Base-by-base conservation (phyloP, 768 basidiomycete genomes). In the Peribolospora baueri region DNA sequence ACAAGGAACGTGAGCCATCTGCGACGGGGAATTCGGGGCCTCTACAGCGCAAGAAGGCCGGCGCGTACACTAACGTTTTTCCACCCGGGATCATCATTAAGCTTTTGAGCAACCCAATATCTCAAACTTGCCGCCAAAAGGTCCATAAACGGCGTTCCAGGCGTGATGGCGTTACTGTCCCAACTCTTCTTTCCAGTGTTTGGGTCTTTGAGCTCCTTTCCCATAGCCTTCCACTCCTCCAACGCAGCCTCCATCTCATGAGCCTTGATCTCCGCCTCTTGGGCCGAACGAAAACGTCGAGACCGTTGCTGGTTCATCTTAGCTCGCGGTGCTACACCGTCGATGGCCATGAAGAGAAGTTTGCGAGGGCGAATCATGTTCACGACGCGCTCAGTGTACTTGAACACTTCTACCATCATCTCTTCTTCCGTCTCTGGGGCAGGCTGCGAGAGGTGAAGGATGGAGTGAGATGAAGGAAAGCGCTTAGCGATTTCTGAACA, bases 261-360 rank as follows among this genome's bases (percentile, higher is more conserved):
- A 56, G 86, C 88, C 68, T 93, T 91, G 42, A 91, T 85, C 58
- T 81, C 79, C 3, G 93, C 88, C 67, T 98, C 93, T 66, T 91
- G 87, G 2, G 86, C 80, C 25, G 88, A 77, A 57, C 93, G 77
- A 70, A 98, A 98, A 54, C 93, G 86, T 61, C 93, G 76, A 11
- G 88, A 87, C 7, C 93, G 85, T 67, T 98, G 93, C 65, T 98
- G 93, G 66, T 98, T 98, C 93, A 98, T 98, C 71, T 98, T 98
- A 46, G 93, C 93, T 63, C 91, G 79, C 3, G 59, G 57, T 0
- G 59, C 58, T 48, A 61, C 59, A 5, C 59, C 57, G 53, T 90
- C 91, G 62, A 98, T 91, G 51, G 93, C 93, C 86, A 98, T 95
- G 71, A 95, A 88, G 50, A 98, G 74, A 11, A 98, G 72, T 67